Evolutionary conservation across 1,284 basidiomycete genomes (phyloP), one percentile per base, ranked within the genome.

Genomic region (Exobasidium cylindrosporum): DNA sequence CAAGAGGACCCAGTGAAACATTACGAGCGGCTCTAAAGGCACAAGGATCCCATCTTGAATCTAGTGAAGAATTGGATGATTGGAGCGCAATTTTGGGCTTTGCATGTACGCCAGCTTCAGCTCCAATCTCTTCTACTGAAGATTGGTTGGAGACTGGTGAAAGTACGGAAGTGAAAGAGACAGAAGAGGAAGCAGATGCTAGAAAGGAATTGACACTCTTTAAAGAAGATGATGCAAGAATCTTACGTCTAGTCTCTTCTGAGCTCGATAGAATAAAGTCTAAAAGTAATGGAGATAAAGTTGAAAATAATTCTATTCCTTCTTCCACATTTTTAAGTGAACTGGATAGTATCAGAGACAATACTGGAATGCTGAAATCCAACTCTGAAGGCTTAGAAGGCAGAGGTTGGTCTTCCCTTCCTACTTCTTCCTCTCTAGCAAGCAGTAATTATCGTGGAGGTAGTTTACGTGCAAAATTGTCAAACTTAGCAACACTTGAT

Each of bases 221-320:
- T 30, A 63, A 59, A 7, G 68, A 70, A 14, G 73, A 76, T 45
- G 66, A 74, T 43, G 62, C 61, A 2, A 54, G 73, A 10, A 69
- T 76, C 21, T 53, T 74, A 1, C 24, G 29, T 1, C 54, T 67
- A 4, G 65, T 70, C 0, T 71, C 71, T 4, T 53, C 49, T 3
- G 61, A 59, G 29, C 14, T 40, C 17, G 35, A 40, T 7, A 7
- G 17, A 10, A 40, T 7, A 40, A 40, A 40, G 35, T 40, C 17
- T 40, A 40, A 40, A 17, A 40, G 35, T 40, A 17, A 40, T 40
- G 35, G 35, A 10, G 35, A 7, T 17, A 40, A 17, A 40, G 10
- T 7, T 10, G 35, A 40, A 17, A 40, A 40, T 40, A n/a, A n/a
- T n/a, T n/a, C n/a, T n/a, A 7, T 40, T 10, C 35, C 35, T 40